Evolutionary conservation across 2,329 filamentous ascomycete genomes (phyloP), one percentile per base, ranked within the genome.

Genomic region (Chaetothyriales sp.): DNA sequence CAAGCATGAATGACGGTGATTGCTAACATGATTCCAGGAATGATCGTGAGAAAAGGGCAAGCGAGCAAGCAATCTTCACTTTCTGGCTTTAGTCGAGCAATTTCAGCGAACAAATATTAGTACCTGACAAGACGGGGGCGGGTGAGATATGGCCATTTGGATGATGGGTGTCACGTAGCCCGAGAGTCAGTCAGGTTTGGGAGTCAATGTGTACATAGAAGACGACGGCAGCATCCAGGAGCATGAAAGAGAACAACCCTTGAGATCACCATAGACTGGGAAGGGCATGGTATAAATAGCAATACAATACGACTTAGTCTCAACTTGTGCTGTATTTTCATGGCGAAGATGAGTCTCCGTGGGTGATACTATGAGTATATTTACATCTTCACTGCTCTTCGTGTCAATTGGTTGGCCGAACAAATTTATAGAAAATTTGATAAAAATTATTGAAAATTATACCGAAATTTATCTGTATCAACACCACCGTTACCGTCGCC

Each of bases 11-110:
- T 8, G 4, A 19, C 12, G 19, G 10, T n/a, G n/a, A 45, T 26
- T n/a, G 43, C 43, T 26, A 45, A 20, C 43, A 51, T 44, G 5
- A 57, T 62, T 22, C 60, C 62, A 5, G 32, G 32, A 39, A 15
- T 39, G 32, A 39, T 39, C 32, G 32, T 39, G 32, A 39, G 32
- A 39, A 15, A 15, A 4, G 22, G 22, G 6, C 22, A 25, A 25
- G 22, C 22, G 6, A 25, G 15, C 32, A 39, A 39, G 15, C 32
- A 39, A 39, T 39, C 10, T 15, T 39, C 10, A 39, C 32, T 15
- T 39, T 15, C 32, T 39, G 32, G 32, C 32, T 39, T 39, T 39
- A 15, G 32, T 39, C 32, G 32, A 39, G 32, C 32, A 39, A 10
- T 39, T 39, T 39, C 32, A 39, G 32, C 32, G 32, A 39, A 39